Evolutionary conservation across 2,329 filamentous ascomycete species (phyloP).

Genomic region (Xenosphaeropsis pyriputrescens): DNA sequence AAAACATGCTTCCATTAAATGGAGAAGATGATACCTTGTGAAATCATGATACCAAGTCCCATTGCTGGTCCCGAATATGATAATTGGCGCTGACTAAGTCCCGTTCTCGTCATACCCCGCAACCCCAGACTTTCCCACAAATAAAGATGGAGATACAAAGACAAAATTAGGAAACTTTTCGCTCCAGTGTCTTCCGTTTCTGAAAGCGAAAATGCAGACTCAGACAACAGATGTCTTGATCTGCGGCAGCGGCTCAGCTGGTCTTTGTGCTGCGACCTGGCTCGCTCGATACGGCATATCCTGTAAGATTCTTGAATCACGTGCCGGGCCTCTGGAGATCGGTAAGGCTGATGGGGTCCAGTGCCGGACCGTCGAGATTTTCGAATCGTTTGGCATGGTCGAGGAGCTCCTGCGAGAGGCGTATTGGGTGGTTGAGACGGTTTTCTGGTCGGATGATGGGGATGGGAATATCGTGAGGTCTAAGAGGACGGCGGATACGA

Average conservation of each 20-base stretch:
- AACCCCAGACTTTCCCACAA: too few relatives aligned
- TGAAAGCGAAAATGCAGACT: too few relatives aligned
- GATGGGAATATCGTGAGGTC: slow-evolving; percentile 39
- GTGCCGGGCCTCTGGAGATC: slow-evolving; percentile 33
- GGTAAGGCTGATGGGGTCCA: slow-evolving; percentile 52
- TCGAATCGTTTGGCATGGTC: slow-evolving; percentile 40
- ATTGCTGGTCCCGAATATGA: too few relatives aligned
- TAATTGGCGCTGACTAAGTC: too few relatives aligned
- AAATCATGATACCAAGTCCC: too few relatives aligned
- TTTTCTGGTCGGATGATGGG: slow-evolving; percentile 42
- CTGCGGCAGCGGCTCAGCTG: neutral
- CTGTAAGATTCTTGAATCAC: slow-evolving; percentile 42
- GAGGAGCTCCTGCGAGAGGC: slow-evolving; percentile 48
- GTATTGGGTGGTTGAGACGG: slow-evolving; percentile 51
- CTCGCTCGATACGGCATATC: slow-evolving; percentile 39
- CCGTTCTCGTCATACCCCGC: too few relatives aligned
- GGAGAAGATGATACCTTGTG: too few relatives aligned
- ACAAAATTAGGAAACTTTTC: too few relatives aligned
- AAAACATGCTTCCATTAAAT: too few relatives aligned
- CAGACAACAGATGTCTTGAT: neutral
- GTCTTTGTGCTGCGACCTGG: slow-evolving; percentile 35
- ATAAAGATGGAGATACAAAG: too few relatives aligned
- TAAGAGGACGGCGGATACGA: slow-evolving; percentile 47
- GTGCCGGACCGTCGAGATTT: slow-evolving; percentile 45
- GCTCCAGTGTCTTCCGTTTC: too few relatives aligned